Evolutionary conservation across 2,329 filamentous ascomycete species (phyloP), one percentile per base, ranked within the genome.

Genomic region (Xylariaceae sp.): DNA sequence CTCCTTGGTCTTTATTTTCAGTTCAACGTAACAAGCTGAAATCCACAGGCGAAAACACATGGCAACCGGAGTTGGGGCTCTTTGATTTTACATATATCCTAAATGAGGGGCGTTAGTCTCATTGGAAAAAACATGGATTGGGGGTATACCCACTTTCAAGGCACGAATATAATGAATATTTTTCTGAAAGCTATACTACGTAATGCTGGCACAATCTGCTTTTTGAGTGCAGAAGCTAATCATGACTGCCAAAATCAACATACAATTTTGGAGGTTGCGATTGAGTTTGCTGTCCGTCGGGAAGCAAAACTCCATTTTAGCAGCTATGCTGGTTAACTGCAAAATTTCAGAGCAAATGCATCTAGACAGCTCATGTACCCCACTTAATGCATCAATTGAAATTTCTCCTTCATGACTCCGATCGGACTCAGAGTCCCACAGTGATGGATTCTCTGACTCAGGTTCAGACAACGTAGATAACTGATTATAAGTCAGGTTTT

Each of bases 351-450:
- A 53, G 40, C 24, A 60, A 43, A 28, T 66, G 64, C 39, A 29
- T 53, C 8, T 41, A 33, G 47, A 23, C 56, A 50, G 9, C 9
- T 23, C 48, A 21, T 3, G 45, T 19, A 31, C 56, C 60, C 60
- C 54, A 31, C 57, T 39, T 58, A 7, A 64, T 68, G 52, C 56
- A 29, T 58, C 66, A 66, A 68, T 69, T 65, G 63, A 67, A 64
- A 51, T 64, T 62, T 65, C 56, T 44, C 33, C 3, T 43, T 33
- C 16, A 19, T 24, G 36, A 47, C 65, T 68, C 68, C 67, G 67
- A 70, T 69, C 66, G 67, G 65, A 67, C n/a, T n/a, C n/a, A n/a
- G n/a, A n/a, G 58, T 23, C 29, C 57, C 58, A 53, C 47, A 43
- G 17, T 29, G 40, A 47, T 41, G 39, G 45, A 26, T 28, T 46